These are phyloP conservation scores for Friedmanniomyces endolithicus DNA, from an alignment of 495 filamentous ascomycete genomes.

Conservation along the genomic window DNA sequence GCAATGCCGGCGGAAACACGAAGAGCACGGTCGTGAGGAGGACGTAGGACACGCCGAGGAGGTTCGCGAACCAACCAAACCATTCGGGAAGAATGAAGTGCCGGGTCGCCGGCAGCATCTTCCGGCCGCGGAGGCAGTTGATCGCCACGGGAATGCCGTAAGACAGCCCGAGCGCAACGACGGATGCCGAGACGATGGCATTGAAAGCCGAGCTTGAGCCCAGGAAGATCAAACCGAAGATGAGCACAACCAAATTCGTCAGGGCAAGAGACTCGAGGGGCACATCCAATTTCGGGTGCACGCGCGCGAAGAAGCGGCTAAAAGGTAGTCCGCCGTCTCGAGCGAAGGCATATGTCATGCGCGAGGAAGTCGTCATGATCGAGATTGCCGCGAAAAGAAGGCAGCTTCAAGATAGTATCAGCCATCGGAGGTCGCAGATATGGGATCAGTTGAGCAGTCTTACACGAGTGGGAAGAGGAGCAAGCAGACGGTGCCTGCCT, in stretches of 20 bases:
- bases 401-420: no score
- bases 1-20: constrained; percentile 58
- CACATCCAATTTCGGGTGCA: constrained; percentile 51
- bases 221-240: constrained; percentile 67
- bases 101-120: constrained; percentile 47
- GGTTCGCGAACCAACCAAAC: constrained; percentile 51
- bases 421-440: no score
- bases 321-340: constrained; percentile 60
- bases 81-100: constrained; percentile 46
- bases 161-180: constrained; percentile 57
- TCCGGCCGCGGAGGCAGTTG: constrained; percentile 52
- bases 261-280: constrained; percentile 59
- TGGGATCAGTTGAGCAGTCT: no score
- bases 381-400: constrained; percentile 58
- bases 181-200: constrained; percentile 58
- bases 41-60: constrained; percentile 54
- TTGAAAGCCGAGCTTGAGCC: constrained; percentile 55
- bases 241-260: constrained; percentile 49
- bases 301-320: constrained; percentile 48
- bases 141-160: constrained; percentile 63
- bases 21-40: constrained; percentile 61
- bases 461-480: constrained; percentile 63
- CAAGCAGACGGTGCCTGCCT: constrained; percentile 54
- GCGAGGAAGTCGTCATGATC: constrained; percentile 64
- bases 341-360: constrained; percentile 67